These are phyloP conservation scores for Parsonsia alboflavescens DNA, from an alignment of 257 asterid genomes.

Conservation along the genomic window DNA sequence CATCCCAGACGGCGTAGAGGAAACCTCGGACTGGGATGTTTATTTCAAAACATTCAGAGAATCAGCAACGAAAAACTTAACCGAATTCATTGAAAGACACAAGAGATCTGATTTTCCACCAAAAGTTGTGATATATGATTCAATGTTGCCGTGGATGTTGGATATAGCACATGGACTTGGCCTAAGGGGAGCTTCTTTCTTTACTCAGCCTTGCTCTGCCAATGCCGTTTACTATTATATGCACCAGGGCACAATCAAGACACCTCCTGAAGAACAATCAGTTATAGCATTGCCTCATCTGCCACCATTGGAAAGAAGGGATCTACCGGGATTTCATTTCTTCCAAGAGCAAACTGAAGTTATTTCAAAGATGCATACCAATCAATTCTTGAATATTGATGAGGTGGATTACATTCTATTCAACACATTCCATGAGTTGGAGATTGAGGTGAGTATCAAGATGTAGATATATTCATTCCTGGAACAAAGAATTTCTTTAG, in stretches of 20 bases:
- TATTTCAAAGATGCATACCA: not conserved
- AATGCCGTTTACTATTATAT: constrained; percentile 29
- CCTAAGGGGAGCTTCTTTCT: constrained; percentile 25
- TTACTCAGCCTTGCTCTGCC: constrained; percentile 38
- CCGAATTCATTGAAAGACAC: constrained; percentile 16
- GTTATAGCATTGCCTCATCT: constrained; percentile 16
- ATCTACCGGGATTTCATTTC: constrained; percentile 5
- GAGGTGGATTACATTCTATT: constrained; percentile 43
- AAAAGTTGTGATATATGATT: constrained; percentile 21
- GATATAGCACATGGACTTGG: constrained; percentile 23
- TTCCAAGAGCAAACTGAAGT: not conserved
- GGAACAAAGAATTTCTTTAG: no score
- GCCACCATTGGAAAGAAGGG: not conserved
- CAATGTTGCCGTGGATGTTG: constrained; percentile 28
- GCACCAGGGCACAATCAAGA: constrained; percentile 13
- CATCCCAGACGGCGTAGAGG: constrained; percentile 36
- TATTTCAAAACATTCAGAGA: constrained; percentile 11
- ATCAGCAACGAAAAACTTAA: constrained; percentile 6
- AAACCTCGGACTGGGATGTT: not conserved
- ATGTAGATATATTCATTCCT: not conserved
- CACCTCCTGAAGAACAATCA: not conserved
- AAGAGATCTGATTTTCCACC: not conserved
- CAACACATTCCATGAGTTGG: constrained; percentile 50
- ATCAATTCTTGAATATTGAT: constrained; percentile 24
- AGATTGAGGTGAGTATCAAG: constrained; percentile 29